These are phyloP conservation scores for Leucosporidium scottii DNA, from an alignment of 768 basidiomycete species.

Conservation along the genomic window DNA sequence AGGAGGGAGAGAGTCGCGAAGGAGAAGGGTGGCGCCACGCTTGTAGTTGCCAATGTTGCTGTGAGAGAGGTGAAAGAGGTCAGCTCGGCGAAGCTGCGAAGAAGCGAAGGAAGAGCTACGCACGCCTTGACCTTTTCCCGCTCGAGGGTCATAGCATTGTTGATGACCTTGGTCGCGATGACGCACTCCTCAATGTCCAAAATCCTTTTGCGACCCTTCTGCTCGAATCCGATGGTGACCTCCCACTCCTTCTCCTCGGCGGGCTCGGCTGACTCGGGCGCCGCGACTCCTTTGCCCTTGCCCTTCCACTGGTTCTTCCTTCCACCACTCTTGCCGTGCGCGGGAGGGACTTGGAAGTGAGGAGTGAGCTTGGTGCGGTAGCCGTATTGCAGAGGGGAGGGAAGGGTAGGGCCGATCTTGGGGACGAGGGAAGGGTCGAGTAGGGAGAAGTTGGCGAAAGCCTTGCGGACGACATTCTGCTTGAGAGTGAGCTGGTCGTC, in stretches of 20 bases:
- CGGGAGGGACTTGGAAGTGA: constrained; percentile 77
- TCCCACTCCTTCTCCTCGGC: constrained; percentile 46
- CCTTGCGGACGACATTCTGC: constrained; percentile 72
- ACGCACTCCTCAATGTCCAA: constrained; percentile 79
- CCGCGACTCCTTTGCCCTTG: constrained; percentile 23
- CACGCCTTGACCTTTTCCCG: constrained; percentile 65
- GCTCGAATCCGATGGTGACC: constrained; percentile 84
- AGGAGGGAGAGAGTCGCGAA: constrained; percentile 70
- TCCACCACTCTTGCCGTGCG: constrained; percentile 35
- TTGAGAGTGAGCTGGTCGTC: constrained; percentile 79
- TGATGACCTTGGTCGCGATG: constrained; percentile 60
- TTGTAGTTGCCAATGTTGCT: constrained; percentile 77
- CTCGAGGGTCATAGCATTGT: constrained; percentile 56
- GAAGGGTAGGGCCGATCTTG: constrained; percentile 61
- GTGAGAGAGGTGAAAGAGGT: neutral
- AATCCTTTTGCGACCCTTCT: constrained; percentile 61
- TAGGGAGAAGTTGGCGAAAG: constrained; percentile 66
- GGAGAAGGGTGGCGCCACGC: constrained; percentile 78
- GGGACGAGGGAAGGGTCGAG: constrained; percentile 58
- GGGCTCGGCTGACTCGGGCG: constrained; percentile 11
- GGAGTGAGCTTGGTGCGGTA: constrained; percentile 98
- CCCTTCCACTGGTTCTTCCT: constrained; percentile 46
- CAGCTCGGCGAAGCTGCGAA: neutral
- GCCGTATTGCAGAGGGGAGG: constrained; percentile 79
- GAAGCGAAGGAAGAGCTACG: constrained; percentile 32